Percentiles rank a stretch among this genome's conserved stretches.
These are phyloP conservation scores for Lasiodiplodia hormozganensis DNA, from an alignment of 2,329 filamentous ascomycete genomes.

Conservation along the genomic window DNA sequence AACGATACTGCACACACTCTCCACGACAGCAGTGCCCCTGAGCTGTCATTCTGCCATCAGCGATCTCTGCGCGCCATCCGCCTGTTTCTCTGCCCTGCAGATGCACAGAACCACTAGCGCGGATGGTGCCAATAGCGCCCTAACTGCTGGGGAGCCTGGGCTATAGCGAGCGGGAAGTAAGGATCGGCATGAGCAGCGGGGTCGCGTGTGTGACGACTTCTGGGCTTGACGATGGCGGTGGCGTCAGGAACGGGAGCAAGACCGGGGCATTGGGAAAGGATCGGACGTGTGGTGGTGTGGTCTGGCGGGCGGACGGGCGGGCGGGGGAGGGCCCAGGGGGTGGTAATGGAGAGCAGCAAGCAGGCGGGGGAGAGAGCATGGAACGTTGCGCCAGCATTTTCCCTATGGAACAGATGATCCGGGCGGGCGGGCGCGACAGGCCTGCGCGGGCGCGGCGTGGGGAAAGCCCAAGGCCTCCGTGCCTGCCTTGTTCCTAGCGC, in stretches of 20 bases:
- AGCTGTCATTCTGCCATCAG: too few species aligned
- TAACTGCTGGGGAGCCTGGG: background rate
- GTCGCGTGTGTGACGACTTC: background rate
- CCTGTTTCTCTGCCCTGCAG: background rate
- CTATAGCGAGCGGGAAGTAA: conserved; percentile 18
- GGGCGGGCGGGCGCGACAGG: background rate
- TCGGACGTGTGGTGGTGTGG: background rate
- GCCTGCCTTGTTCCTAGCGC: too few species aligned
- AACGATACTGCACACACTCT: too few species aligned
- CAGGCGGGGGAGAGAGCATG: background rate
- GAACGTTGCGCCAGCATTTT: background rate
- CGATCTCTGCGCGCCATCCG: background rate
- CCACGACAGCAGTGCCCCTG: too few species aligned
- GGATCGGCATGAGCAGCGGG: conserved; percentile 10
- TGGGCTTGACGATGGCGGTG: conserved; percentile 1
- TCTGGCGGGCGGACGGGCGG: background rate
- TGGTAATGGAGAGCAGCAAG: background rate
- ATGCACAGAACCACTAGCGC: background rate
- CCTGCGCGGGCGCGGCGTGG: background rate
- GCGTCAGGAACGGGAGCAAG: conserved; percentile 19
- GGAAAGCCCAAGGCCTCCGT: too few species aligned
- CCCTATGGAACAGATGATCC: too few species aligned
- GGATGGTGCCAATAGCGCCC: background rate
- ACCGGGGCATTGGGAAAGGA: background rate
- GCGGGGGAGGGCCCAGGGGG: background rate